These are phyloP conservation scores for Aspergillus egyptiacus DNA, from an alignment of 495 filamentous ascomycete genomes.

Conservation along the genomic window DNA sequence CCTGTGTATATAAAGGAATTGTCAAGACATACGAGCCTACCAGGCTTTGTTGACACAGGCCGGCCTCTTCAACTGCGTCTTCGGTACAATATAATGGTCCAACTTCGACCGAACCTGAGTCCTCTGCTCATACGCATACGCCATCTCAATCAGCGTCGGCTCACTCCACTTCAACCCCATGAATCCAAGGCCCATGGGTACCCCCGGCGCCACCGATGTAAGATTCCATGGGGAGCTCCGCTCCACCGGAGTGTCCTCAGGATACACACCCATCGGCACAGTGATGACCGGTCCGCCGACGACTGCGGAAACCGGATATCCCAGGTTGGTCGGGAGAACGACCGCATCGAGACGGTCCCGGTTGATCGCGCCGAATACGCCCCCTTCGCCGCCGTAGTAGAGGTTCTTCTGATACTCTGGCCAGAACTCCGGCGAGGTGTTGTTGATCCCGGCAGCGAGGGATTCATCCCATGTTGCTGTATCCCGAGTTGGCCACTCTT, in stretches of 20 bases:
- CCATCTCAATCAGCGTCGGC: neutral
- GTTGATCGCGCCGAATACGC: neutral
- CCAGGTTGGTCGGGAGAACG: neutral
- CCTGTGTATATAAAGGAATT: no score
- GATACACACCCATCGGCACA: neutral
- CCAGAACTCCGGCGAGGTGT: neutral
- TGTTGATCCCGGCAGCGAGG: neutral
- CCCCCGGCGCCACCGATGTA: neutral
- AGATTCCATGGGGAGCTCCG: neutral
- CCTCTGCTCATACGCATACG: neutral
- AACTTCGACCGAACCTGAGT: neutral
- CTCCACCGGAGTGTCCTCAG: neutral
- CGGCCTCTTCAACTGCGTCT: no score
- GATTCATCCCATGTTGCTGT: neutral
- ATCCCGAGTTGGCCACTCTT: neutral
- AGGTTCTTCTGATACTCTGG: no score
- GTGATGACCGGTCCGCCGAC: neutral
- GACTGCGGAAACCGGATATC: neutral
- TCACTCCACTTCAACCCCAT: neutral
- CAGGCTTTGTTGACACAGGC: no score
- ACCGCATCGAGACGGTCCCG: neutral
- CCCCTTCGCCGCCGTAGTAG: neutral
- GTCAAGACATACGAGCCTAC: no score
- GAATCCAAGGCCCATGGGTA: neutral
- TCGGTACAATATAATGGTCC: no score